phyloP scores from a whole-genome alignment of 164 flowering plant species.

The Chimonanthus salicifolius region DNA sequence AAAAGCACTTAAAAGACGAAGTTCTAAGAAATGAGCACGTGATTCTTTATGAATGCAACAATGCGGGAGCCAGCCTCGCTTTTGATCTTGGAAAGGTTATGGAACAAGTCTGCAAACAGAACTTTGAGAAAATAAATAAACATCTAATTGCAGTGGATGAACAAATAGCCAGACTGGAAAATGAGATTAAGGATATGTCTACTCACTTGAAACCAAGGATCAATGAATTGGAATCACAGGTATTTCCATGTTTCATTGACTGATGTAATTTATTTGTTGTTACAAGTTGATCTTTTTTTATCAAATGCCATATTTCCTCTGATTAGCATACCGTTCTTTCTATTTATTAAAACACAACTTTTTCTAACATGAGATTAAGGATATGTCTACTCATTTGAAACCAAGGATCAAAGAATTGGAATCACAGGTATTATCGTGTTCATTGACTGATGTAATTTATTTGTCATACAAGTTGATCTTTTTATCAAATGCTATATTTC shows the following conservation, averaged over 20 bases:
- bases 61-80: constrained; percentile 56
- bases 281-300: neutral
- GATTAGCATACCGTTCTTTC: neutral
- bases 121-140: constrained; percentile 64
- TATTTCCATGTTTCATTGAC: constrained; percentile 6
- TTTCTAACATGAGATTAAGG: constrained; percentile 58
- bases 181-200: constrained; percentile 76
- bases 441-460: neutral
- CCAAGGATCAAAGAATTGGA: constrained; percentile 75
- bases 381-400: constrained; percentile 85
- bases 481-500: neutral
- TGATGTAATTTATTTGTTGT: neutral
- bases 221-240: constrained; percentile 84
- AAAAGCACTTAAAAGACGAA: constrained; percentile 78
- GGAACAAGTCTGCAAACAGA: constrained; percentile 69
- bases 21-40: constrained; percentile 71
- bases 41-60: constrained; percentile 63
- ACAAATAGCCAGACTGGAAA: constrained; percentile 69
- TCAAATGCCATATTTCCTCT: neutral
- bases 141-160: constrained; percentile 66
- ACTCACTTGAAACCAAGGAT: constrained; percentile 81
- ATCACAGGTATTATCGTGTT: constrained; percentile 37
- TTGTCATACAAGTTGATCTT: neutral
- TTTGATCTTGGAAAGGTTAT: constrained; percentile 56
- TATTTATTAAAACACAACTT: too few relatives aligned